Evolutionary conservation across 169 alveolate species (phyloP).

Genomic region (Plasmodium berghei): DNA sequence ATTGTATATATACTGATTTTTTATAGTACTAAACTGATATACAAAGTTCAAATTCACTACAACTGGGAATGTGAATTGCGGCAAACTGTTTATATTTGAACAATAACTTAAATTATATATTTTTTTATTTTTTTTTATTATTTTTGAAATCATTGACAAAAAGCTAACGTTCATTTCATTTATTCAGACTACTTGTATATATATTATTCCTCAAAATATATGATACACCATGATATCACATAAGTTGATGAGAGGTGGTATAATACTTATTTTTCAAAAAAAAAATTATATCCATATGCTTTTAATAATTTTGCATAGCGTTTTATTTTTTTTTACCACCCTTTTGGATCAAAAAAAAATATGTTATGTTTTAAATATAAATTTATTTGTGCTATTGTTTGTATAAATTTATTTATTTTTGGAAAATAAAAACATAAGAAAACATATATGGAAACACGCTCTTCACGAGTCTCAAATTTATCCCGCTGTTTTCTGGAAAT

Average conservation of each 20-base stretch:
- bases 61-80: neutral
- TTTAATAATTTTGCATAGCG: neutral
- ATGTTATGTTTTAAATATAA: no score
- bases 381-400: no score
- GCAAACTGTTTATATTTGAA: slow-evolving; percentile 7
- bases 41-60: neutral
- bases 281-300: no score
- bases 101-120: slow-evolving; percentile 26
- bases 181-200: slow-evolving; percentile 1
- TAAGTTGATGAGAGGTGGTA: neutral
- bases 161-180: slow-evolving; percentile 53
- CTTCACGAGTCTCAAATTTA: no score
- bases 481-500: no score
- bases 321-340: slow-evolving; percentile 7
- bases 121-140: slow-evolving; percentile 27
- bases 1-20: slow-evolving; percentile 1
- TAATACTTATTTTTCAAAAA: neutral
- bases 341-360: neutral
- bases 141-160: slow-evolving; percentile 32
- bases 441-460: no score
- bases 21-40: slow-evolving; percentile 14
- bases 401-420: no score
- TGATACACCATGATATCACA: neutral
- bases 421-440: no score
- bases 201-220: neutral